Conservation (phyloP, 208 protist species). For the Wallacemonas sp. region DNA sequence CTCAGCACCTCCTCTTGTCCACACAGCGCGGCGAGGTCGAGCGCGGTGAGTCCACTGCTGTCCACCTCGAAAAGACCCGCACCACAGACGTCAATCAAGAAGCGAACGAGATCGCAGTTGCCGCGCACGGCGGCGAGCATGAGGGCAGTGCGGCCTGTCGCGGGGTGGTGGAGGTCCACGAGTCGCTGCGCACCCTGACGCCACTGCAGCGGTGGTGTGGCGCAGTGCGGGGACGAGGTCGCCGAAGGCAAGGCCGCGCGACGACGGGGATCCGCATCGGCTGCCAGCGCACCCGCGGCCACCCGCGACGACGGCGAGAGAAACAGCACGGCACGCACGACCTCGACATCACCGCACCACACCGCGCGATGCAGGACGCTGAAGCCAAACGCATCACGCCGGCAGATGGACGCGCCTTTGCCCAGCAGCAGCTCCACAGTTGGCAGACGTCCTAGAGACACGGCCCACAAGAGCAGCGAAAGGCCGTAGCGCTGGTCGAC, state of each 20-base stretch:
- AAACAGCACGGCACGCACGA: constrained; percentile 63
- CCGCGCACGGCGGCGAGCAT: constrained; percentile 82
- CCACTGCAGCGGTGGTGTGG: constrained; percentile 27
- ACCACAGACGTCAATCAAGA: constrained; percentile 61
- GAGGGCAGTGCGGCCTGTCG: constrained; percentile 72
- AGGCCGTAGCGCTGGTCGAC: constrained; percentile 60
- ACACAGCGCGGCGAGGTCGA: constrained; percentile 73
- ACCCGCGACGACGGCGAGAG: constrained; percentile 22
- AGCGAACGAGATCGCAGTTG: constrained; percentile 39
- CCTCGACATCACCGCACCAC: constrained; percentile 66
- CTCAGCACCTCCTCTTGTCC: constrained; percentile 58
- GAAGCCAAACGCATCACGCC: constrained; percentile 65
- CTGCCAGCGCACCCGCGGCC: background rate
- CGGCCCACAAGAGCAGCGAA: constrained; percentile 74
- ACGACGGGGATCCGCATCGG: too few relatives aligned
- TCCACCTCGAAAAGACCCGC: constrained; percentile 49
- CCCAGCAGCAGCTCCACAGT: constrained; percentile 54
- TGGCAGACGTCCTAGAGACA: constrained; percentile 47
- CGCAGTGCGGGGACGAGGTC: background rate
- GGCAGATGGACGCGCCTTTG: constrained; percentile 55
- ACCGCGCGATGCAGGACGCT: constrained; percentile 76
- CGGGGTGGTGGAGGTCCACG: constrained; percentile 59
- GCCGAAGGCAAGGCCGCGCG: background rate
- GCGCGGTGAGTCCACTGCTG: constrained; percentile 46
- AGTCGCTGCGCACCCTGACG: constrained; percentile 54